Conservation (phyloP, 768 basidiomycete genomes). For the Candolleomyces aberdarensis region DNA sequence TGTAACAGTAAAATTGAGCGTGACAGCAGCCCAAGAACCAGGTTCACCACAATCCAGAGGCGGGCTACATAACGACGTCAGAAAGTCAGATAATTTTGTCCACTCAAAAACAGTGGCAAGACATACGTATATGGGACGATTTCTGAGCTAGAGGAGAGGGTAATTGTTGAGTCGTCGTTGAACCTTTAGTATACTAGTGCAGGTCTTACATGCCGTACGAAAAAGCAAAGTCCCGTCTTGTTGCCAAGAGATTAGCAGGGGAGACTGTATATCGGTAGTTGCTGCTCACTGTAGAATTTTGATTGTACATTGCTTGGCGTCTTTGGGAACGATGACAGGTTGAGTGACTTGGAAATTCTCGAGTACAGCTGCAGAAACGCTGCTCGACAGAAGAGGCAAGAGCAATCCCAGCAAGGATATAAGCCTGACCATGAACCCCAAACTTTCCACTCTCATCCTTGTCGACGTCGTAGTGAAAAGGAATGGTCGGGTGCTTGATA, state of each 20-base stretch:
- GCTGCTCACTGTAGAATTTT: constrained; percentile 54
- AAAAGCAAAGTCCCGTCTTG: constrained; percentile 63
- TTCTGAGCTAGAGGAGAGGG: constrained; percentile 45
- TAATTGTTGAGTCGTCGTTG: not conserved
- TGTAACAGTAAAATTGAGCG: constrained; percentile 73
- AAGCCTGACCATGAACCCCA: no score
- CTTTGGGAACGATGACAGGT: constrained; percentile 63
- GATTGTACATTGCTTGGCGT: constrained; percentile 60
- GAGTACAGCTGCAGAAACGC: constrained; percentile 42
- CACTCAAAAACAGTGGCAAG: no score
- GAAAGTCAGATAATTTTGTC: not conserved
- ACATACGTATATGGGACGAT: constrained; percentile 56
- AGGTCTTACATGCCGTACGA: constrained; percentile 61
- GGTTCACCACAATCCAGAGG: constrained; percentile 66
- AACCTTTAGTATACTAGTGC: not conserved
- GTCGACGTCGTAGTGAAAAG: no score
- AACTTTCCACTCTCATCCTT: no score
- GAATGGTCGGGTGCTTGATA: no score
- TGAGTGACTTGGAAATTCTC: constrained; percentile 69
- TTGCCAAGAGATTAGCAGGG: constrained; percentile 19
- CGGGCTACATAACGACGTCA: constrained; percentile 41
- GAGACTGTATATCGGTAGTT: not conserved
- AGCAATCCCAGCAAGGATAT: no score
- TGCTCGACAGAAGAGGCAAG: no score
- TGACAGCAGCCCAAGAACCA: constrained; percentile 74